These are phyloP conservation scores for Poa pratensis DNA, from an alignment of 176 grass and related monocot species.

Conservation along the genomic window DNA sequence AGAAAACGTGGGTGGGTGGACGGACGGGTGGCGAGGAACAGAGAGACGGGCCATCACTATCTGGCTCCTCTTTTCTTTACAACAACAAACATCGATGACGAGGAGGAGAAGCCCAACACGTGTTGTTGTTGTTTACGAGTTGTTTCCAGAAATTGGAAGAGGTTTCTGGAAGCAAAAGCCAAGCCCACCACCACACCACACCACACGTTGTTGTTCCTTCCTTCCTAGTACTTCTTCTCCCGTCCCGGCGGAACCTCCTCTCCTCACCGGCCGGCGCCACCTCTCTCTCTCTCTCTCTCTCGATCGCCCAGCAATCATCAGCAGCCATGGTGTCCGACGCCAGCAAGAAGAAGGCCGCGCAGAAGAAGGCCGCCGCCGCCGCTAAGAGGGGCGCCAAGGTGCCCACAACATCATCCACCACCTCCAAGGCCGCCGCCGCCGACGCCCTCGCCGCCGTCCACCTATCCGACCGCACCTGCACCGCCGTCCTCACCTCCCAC, in stretches of 20 bases:
- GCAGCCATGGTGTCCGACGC: constrained; percentile 84
- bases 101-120: no score
- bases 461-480: constrained; percentile 90
- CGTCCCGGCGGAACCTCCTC: background rate
- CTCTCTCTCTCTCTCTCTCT: no score
- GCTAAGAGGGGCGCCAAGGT: constrained; percentile 93
- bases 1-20: no score
- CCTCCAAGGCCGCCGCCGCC: no score
- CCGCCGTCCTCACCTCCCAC: constrained; percentile 85
- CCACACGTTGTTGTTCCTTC: background rate
- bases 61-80: no score
- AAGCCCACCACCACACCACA: background rate
- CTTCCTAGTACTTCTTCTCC: background rate
- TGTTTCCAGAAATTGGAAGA: background rate
- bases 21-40: no score
- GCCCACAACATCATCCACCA: constrained; percentile 48
- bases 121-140: no score
- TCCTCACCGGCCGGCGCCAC: background rate
- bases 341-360: constrained; percentile 95
- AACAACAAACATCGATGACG: no score
- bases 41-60: no score
- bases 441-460: constrained; percentile 51
- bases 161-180: background rate
- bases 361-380: constrained; percentile 82
- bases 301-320: no score